Conservation (phyloP, 2,329 filamentous ascomycete genomes). For the Pezicula radicicola region DNA sequence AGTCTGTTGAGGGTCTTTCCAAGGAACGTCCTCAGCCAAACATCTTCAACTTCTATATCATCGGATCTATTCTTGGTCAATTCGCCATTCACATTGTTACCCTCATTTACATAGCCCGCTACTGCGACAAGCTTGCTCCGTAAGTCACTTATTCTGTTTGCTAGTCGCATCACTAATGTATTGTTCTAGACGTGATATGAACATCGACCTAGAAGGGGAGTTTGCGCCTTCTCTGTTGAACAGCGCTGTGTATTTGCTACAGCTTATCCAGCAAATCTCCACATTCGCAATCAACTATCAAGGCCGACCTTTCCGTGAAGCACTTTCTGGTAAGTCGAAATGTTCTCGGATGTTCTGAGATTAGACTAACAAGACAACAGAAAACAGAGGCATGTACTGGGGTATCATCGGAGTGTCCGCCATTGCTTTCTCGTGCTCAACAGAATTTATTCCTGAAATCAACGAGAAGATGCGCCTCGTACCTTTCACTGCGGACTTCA, state of each 20-base stretch:
- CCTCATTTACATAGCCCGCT: conserved; percentile 88
- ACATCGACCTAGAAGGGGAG: conserved; percentile 90
- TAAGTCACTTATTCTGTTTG: conserved; percentile 44
- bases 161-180: conserved; percentile 18
- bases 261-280: conserved; percentile 97
- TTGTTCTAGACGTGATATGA: conserved; percentile 43
- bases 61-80: conserved; percentile 93
- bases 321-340: conserved; percentile 58
- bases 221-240: conserved; percentile 93
- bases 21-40: conserved; percentile 98
- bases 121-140: conserved; percentile 83
- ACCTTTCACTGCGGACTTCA: conserved; percentile 86
- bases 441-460: conserved; percentile 92
- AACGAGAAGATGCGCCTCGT: conserved; percentile 93
- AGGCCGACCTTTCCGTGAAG: conserved; percentile 94
- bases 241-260: conserved; percentile 92
- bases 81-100: conserved; percentile 95
- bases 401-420: conserved; percentile 86
- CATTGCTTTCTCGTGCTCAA: conserved; percentile 91
- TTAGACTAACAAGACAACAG: conserved; percentile 10
- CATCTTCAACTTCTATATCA: conserved; percentile 99
- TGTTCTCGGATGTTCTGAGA: no score
- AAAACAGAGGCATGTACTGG: conserved; percentile 96
- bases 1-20: conserved; percentile 90
- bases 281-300: conserved; percentile 99